A percentile compares a stretch with the other conserved stretches of the same genome.
These are phyloP conservation scores for Dorcoceras hygrometricum DNA, from an alignment of 257 asterid species.

Conservation along the genomic window DNA sequence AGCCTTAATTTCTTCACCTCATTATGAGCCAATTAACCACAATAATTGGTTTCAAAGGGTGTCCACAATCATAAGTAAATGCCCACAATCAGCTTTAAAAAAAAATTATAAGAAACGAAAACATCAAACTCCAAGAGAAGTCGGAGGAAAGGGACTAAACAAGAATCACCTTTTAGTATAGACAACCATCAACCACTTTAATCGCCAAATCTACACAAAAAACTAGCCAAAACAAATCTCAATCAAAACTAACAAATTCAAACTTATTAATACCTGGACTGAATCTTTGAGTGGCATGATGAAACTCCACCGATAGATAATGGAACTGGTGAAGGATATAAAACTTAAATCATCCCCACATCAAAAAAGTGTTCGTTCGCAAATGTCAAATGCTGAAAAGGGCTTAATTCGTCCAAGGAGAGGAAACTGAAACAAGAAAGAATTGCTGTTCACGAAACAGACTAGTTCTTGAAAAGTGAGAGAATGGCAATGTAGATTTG, in stretches of 20 bases:
- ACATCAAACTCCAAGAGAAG: neutral
- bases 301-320: conserved; percentile 8
- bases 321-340: conserved; percentile 20
- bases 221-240: neutral
- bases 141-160: neutral
- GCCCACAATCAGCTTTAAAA: neutral
- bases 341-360: neutral
- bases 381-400: neutral
- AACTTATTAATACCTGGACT: neutral
- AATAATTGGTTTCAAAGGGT: no score
- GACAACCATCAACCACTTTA: neutral
- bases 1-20: conserved; percentile 24
- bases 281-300: neutral
- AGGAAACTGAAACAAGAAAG: conserved; percentile 17
- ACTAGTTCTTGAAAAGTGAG: conserved; percentile 21
- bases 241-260: neutral
- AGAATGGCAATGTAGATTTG: conserved; percentile 14
- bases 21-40: conserved; percentile 13
- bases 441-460: neutral
- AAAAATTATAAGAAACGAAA: neutral
- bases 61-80: neutral
- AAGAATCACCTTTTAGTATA: neutral
- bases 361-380: neutral
- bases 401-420: conserved; percentile 20
- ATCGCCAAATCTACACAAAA: neutral